A percentile compares a stretch with the other conserved stretches of the same genome.
These are phyloP conservation scores for Cladophialophora bantiana DNA, from an alignment of 2,329 filamentous ascomycete genomes.

Conservation along the genomic window DNA sequence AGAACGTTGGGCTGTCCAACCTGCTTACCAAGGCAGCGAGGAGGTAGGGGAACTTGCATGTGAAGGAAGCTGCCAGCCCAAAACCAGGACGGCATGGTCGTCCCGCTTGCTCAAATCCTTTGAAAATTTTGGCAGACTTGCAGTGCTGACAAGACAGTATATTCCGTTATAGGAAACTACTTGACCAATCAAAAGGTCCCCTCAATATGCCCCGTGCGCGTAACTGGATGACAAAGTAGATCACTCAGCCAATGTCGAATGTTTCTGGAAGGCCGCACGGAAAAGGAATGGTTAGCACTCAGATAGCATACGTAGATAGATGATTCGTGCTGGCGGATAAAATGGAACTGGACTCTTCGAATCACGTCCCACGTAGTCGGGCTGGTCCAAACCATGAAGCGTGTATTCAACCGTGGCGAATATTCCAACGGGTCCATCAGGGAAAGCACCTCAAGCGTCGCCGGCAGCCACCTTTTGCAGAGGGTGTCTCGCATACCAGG, in stretches of 20 bases:
- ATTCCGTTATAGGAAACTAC: conserved; percentile 17
- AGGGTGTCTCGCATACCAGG: background rate
- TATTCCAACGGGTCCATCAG: background rate
- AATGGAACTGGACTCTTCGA: background rate
- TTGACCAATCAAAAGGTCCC: background rate
- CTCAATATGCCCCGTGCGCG: background rate
- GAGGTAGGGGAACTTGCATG: background rate
- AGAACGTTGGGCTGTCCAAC: background rate
- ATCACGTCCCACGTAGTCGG: background rate
- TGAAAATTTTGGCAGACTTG: background rate
- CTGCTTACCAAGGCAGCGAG: background rate
- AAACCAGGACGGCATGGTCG: background rate
- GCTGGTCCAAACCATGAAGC: background rate
- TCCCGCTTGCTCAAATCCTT: conserved; percentile 8
- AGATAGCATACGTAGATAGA: background rate
- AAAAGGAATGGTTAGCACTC: background rate
- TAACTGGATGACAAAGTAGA: conserved; percentile 16
- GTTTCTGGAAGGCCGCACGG: conserved; percentile 12
- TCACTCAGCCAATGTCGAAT: conserved; percentile 20
- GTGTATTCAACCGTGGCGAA: background rate
- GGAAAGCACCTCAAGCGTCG: background rate
- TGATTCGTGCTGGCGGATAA: background rate
- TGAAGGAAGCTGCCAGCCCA: conserved; percentile 1
- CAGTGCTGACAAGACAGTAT: conserved; percentile 15
- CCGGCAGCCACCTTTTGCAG: background rate